Evolutionary conservation across 192 early-diverging fungal genomes (phyloP), one percentile per base, ranked within the genome.

Genomic region (Endogone sp.): DNA sequence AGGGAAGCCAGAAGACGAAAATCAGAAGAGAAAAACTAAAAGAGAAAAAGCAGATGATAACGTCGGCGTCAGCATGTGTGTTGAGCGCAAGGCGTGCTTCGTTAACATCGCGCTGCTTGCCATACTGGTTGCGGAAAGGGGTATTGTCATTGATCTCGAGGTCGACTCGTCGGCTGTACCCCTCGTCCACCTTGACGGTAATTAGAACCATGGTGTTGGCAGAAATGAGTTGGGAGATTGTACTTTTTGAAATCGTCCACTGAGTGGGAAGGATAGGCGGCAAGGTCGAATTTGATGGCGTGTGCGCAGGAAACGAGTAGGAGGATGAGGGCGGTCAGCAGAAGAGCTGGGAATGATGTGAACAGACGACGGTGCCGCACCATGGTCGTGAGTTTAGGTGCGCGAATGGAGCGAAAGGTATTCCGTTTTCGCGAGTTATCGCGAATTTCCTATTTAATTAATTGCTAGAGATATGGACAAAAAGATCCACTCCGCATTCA

Each of bases 221-320:
- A 3, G 85, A 71, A 4, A 94, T 86, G 80, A 84, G 92, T 66
- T 93, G 90, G n/a, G 88, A 88, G 63, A 97, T n/a, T 71, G 66
- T 94, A 97, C 63, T 82, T 80, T 37, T 65, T 56, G 16, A 62
- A 26, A 44, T 84, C 81, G 6, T 37, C 65, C 4, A 75, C 73
- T n/a, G 64, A 71, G 3, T 65, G 68, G 10, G 84, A 77, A 3
- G 79, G 66, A 13, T 82, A 62, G 22, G 88, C 92, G 4, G 69
- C 37, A 49, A 97, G 73, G 60, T 95, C 92, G 73, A 97, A 97
- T 75, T 94, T 93, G 66, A 95, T 75, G 32, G 90, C 93, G 13
- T 62, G 62, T 57, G 71, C 62, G 3, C 22, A 32, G n/a, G 72
- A 67, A 11, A 69, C 28, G n/a, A n/a, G n/a, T 64, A 67, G 73